A percentile compares a stretch with the other conserved stretches of the same genome.
Conservation (phyloP, 345 rosid genomes). For the Citrus maxima region DNA sequence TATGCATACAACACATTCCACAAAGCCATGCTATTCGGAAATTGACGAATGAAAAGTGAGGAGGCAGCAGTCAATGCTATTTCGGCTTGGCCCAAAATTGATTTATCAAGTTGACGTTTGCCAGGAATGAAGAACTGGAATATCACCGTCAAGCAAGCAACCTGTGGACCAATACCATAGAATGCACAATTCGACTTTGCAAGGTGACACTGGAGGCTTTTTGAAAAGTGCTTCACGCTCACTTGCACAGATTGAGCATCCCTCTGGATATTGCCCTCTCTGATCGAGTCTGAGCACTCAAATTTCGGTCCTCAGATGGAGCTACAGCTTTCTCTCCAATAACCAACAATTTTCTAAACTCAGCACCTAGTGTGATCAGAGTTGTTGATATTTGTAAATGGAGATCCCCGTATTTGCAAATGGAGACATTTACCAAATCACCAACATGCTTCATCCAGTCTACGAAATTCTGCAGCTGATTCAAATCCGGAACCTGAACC, state of each 20-base stretch:
- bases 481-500: conserved; percentile 75
- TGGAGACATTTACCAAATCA: conserved; percentile 66
- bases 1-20: too few relatives aligned
- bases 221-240: conserved; percentile 72
- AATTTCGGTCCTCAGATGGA: conserved; percentile 58
- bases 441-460: conserved; percentile 89
- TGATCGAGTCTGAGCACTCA: conserved; percentile 66
- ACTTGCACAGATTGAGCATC: conserved; percentile 84
- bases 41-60: too few relatives aligned
- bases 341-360: conserved; percentile 68
- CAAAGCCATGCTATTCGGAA: too few relatives aligned
- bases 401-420: conserved; percentile 85
- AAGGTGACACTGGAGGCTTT: conserved; percentile 83
- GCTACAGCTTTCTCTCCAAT: conserved; percentile 75
- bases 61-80: too few relatives aligned
- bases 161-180: conserved; percentile 74
- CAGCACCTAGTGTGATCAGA: conserved; percentile 77
- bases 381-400: conserved; percentile 80
- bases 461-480: conserved; percentile 78
- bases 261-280: conserved; percentile 67
- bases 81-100: conserved; percentile 1
- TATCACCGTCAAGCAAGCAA: conserved; percentile 76
- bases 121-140: conserved; percentile 94
- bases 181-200: conserved; percentile 86
- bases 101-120: conserved; percentile 71